These are phyloP conservation scores for Chenopodium quinoa DNA, from an alignment of 148 eudicot genomes.

Conservation along the genomic window DNA sequence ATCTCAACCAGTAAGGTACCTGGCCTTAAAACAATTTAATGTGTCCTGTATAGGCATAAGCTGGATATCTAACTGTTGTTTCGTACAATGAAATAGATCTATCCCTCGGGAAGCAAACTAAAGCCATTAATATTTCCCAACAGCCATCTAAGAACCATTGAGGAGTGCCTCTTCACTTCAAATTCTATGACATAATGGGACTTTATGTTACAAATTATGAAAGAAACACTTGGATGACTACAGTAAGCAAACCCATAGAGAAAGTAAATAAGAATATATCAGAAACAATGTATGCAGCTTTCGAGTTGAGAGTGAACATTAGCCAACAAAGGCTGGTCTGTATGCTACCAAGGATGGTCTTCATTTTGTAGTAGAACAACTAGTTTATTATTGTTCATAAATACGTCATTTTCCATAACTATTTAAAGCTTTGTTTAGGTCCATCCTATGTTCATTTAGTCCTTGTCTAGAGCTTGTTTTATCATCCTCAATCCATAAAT, in stretches of 20 bases:
- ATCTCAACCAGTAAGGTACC: not conserved
- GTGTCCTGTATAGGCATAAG: not conserved
- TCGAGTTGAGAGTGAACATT: not conserved
- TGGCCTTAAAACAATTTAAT: not conserved
- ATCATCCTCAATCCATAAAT: not conserved
- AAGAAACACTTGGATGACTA: not conserved
- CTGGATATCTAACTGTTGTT: not conserved
- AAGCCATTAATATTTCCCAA: not conserved
- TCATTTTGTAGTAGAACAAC: not conserved
- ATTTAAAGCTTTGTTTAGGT: not conserved
- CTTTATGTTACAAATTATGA: not conserved
- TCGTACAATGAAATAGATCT: not conserved
- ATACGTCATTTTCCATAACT: not conserved
- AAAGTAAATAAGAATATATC: not conserved
- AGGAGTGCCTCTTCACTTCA: not conserved
- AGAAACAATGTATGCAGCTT: not conserved
- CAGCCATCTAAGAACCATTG: not conserved
- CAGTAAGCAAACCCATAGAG: not conserved
- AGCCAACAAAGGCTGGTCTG: not conserved
- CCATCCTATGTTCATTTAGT: not conserved
- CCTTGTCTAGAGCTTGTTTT: not conserved
- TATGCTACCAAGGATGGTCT: not conserved
- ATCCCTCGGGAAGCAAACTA: not conserved
- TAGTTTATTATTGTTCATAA: not conserved
- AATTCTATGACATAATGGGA: not conserved